Conservation (phyloP, 257 asterid genomes). For the Solanum piurae region DNA sequence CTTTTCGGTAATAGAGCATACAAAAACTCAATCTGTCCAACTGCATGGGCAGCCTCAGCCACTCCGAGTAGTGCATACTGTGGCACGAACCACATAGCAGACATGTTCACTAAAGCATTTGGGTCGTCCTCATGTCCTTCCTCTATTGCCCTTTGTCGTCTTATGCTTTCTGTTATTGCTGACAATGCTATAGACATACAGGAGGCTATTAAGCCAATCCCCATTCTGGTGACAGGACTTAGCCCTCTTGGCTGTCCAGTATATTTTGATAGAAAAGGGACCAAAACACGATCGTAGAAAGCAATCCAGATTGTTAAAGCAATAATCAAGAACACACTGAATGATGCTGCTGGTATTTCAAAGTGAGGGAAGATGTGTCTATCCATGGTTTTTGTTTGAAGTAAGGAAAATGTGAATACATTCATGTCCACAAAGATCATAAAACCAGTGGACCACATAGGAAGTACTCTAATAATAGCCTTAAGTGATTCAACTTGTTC, state of each 20-base stretch:
- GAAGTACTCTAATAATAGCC: constrained; percentile 1
- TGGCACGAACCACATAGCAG: constrained; percentile 17
- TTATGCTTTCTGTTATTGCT: constrained; percentile 7
- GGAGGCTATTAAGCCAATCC: constrained; percentile 1
- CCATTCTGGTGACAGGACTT: constrained; percentile 3
- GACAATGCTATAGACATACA: not conserved
- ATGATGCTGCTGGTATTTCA: constrained; percentile 16
- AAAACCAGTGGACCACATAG: constrained; percentile 12
- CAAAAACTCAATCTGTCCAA: constrained; percentile 13
- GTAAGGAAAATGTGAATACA: not conserved
- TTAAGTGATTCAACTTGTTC: constrained; percentile 9
- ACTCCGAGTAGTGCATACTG: constrained; percentile 4
- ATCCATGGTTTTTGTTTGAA: not conserved
- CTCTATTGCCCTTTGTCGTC: not conserved
- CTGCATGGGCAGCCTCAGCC: constrained; percentile 7
- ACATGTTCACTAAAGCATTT: constrained; percentile 1
- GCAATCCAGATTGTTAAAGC: not conserved
- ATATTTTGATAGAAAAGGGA: not conserved
- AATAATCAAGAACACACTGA: not conserved
- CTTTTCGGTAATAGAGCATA: constrained; percentile 9
- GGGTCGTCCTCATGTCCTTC: not conserved
- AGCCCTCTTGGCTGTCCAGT: not conserved
- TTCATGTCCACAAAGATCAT: not conserved
- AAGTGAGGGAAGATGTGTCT: constrained; percentile 5
- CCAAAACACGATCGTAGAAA: constrained; percentile 1